Evolutionary conservation across 139 green algal species (phyloP).

Genomic region (Yamagishiella unicocca): DNA sequence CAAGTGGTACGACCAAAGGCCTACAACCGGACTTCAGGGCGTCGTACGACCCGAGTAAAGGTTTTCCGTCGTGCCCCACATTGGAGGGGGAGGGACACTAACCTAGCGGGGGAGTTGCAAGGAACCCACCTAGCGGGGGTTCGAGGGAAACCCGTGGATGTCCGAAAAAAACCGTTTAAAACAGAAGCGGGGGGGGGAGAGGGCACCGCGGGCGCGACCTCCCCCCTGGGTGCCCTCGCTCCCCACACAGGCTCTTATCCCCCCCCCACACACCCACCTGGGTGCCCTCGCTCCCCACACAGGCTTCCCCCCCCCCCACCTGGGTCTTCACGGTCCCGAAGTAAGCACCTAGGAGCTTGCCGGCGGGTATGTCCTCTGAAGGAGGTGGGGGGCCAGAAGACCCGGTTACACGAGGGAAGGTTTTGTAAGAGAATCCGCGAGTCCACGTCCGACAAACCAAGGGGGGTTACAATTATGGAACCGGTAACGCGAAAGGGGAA

Average conservation of each 20-base stretch:
- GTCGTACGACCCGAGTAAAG: no score
- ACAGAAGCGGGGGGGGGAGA: background rate
- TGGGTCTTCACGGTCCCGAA: constrained; percentile 10
- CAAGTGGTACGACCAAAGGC: no score
- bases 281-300: background rate
- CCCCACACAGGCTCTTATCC: background rate
- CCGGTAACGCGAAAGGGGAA: background rate
- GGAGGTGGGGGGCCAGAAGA: background rate
- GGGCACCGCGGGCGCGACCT: background rate
- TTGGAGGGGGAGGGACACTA: background rate
- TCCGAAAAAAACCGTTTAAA: no score
- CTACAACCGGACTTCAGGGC: no score
- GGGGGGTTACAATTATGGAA: no score
- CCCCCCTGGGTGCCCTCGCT: background rate
- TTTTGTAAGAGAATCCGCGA: background rate
- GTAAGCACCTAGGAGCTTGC: background rate
- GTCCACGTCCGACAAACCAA: no score
- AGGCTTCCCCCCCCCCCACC: background rate
- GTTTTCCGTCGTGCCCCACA: background rate
- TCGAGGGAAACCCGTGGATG: no score
- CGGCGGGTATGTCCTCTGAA: background rate
- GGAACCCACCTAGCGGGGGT: background rate
- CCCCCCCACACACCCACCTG: background rate
- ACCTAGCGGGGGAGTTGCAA: background rate
- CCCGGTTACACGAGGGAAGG: background rate